phyloP scores from a whole-genome alignment of 805 yeast species.

The Ogataea kodamae region DNA sequence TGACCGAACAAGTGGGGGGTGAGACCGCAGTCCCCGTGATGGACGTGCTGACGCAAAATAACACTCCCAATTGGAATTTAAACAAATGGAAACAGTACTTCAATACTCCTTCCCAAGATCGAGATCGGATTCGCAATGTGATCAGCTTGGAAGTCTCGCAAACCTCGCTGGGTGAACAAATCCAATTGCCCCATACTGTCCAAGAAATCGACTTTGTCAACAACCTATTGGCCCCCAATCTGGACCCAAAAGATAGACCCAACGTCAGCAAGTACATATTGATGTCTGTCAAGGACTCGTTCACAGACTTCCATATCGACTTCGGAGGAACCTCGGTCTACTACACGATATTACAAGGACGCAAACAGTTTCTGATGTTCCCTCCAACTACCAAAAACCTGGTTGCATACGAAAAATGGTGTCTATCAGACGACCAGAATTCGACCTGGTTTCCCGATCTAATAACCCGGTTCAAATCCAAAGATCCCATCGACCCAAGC shows the following conservation, averaged over 20 bases:
- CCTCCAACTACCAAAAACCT: constrained; percentile 73
- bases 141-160: constrained; percentile 76
- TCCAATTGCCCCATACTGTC: constrained; percentile 66
- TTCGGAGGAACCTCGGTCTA: constrained; percentile 92
- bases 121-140: constrained; percentile 74
- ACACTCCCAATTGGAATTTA: constrained; percentile 64
- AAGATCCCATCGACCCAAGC: constrained; percentile 19
- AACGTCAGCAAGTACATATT: constrained; percentile 73
- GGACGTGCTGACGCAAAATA: constrained; percentile 83
- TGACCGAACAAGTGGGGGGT: constrained; percentile 58
- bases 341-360: constrained; percentile 76
- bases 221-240: constrained; percentile 49
- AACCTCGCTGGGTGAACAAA: constrained; percentile 43
- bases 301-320: constrained; percentile 88
- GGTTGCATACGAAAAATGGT: constrained; percentile 66
- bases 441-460: constrained; percentile 62
- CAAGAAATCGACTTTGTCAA: constrained; percentile 65
- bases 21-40: constrained; percentile 71
- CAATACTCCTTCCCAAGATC: constrained; percentile 36
- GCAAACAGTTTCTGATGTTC: constrained; percentile 68
- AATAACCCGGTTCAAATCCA: constrained; percentile 20
- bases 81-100: constrained; percentile 75
- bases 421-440: constrained; percentile 59
- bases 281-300: constrained; percentile 79
- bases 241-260: constrained; percentile 36